These are phyloP conservation scores for Lodderomyces beijingensis DNA, from an alignment of 1,139 yeast species.

Conservation along the genomic window DNA sequence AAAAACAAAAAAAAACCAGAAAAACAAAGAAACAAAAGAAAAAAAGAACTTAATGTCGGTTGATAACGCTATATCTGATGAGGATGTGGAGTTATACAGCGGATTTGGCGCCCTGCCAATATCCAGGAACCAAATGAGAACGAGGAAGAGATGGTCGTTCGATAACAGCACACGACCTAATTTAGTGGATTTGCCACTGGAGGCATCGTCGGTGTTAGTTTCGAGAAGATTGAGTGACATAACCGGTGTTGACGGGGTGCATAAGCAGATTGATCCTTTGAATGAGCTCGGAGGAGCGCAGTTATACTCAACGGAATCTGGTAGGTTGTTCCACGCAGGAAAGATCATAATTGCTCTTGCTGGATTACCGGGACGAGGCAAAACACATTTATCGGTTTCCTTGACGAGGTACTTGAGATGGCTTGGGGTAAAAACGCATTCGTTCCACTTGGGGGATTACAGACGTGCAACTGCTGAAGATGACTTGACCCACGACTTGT, in stretches of 20 bases:
- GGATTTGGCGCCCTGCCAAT: constrained; percentile 40
- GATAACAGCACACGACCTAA: constrained; percentile 35
- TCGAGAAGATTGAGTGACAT: constrained; percentile 39
- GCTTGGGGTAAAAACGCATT: constrained; percentile 90
- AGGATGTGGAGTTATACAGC: constrained; percentile 25
- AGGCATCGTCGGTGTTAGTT: constrained; percentile 13
- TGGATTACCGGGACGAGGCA: constrained; percentile 96
- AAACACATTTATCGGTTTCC: constrained; percentile 88
- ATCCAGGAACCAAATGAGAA: constrained; percentile 27
- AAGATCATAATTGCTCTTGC: constrained; percentile 84
- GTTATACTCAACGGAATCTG: constrained; percentile 84
- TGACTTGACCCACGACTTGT: constrained; percentile 65
- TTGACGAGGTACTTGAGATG: constrained; percentile 88
- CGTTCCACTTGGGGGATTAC: constrained; percentile 91
- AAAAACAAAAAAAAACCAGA: neutral
- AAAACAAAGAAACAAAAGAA: neutral
- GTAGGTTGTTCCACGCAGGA: constrained; percentile 92
- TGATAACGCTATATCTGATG: constrained; percentile 16
- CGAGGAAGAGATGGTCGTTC: constrained; percentile 44
- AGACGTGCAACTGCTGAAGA: constrained; percentile 58
- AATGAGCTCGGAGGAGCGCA: constrained; percentile 73
- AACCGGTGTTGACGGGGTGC: constrained; percentile 51
- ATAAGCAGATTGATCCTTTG: constrained; percentile 45
- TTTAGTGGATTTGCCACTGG: constrained; percentile 31
- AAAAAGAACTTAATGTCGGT: neutral